These are phyloP conservation scores for Rachicladosporium sp. DNA, from an alignment of 2,329 filamentous ascomycete species.

Conservation along the genomic window DNA sequence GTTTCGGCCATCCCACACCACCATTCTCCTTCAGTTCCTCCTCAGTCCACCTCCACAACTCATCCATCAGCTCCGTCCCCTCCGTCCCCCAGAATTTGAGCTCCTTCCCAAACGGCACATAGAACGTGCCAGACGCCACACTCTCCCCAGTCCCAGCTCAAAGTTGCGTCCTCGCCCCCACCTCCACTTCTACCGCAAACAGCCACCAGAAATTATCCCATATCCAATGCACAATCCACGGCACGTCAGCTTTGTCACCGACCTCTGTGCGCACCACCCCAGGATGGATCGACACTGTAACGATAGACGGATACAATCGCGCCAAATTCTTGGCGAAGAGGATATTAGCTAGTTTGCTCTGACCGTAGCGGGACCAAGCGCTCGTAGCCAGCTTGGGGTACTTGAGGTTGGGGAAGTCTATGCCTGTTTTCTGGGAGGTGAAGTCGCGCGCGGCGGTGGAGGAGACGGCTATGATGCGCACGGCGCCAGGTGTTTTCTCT, in stretches of 20 bases:
- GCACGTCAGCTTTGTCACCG: conserved; percentile 8
- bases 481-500: conserved; percentile 24
- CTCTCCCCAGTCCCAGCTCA: conserved; percentile 29
- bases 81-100: conserved; percentile 4
- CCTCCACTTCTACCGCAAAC: conserved; percentile 9
- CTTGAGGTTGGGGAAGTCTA: conserved; percentile 30
- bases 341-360: conserved; percentile 40
- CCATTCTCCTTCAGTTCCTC: conserved; percentile 12
- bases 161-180: conserved; percentile 30
- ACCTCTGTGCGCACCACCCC: conserved; percentile 37
- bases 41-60: conserved; percentile 29
- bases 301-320: conserved; percentile 32
- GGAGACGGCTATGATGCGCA: conserved; percentile 33
- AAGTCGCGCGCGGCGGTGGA: conserved; percentile 18
- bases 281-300: conserved; percentile 34
- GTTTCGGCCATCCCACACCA: conserved; percentile 3
- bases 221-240: conserved; percentile 3
- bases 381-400: conserved; percentile 17
- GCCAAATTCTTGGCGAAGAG: conserved; percentile 34
- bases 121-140: conserved; percentile 32
- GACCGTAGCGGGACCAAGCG: conserved; percentile 32
- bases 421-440: conserved; percentile 5
- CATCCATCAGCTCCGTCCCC: conserved; percentile 18
- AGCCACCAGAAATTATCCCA: conserved; percentile 6
- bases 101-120: conserved; percentile 27